Conservation (phyloP, 805 yeast genomes). For the Saccharomycopsis lassenensis region DNA sequence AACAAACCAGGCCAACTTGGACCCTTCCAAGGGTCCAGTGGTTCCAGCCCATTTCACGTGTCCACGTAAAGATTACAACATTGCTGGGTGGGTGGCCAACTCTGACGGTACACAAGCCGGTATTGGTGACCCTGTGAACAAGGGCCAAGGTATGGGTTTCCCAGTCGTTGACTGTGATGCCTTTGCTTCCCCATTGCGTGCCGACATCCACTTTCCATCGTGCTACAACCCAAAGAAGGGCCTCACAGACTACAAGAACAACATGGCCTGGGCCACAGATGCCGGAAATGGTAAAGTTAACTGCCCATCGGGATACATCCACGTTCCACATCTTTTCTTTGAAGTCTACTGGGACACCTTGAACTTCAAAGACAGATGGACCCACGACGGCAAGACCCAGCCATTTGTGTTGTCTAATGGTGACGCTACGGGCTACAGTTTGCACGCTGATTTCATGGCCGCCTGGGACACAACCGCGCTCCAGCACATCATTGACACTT, state of each 20-base stretch:
- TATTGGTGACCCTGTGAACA: constrained; percentile 9
- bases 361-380: constrained; percentile 7
- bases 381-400: constrained; percentile 6
- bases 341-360: constrained; percentile 14
- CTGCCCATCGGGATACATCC: constrained; percentile 11
- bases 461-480: constrained; percentile 12
- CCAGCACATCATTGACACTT: constrained; percentile 5
- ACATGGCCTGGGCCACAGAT: constrained; percentile 6
- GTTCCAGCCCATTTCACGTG: constrained; percentile 10
- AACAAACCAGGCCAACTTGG: constrained; percentile 3
- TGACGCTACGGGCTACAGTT: constrained; percentile 11
- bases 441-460: constrained; percentile 11
- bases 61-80: constrained; percentile 2
- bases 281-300: constrained; percentile 4
- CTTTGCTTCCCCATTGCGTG: constrained; percentile 10
- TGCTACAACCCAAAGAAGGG: constrained; percentile 12
- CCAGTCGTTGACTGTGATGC: constrained; percentile 10
- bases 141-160: constrained; percentile 10
- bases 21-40: constrained; percentile 3
- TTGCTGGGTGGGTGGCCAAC: constrained; percentile 4
- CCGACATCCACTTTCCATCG: constrained; percentile 12
- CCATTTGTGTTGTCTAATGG: constrained; percentile 12
- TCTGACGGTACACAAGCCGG: constrained; percentile 8
- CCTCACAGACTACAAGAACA: constrained; percentile 8
- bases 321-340: constrained; percentile 17